phyloP scores from a whole-genome alignment of 2,329 filamentous ascomycete genomes.

The Fusarium avenaceum region DNA sequence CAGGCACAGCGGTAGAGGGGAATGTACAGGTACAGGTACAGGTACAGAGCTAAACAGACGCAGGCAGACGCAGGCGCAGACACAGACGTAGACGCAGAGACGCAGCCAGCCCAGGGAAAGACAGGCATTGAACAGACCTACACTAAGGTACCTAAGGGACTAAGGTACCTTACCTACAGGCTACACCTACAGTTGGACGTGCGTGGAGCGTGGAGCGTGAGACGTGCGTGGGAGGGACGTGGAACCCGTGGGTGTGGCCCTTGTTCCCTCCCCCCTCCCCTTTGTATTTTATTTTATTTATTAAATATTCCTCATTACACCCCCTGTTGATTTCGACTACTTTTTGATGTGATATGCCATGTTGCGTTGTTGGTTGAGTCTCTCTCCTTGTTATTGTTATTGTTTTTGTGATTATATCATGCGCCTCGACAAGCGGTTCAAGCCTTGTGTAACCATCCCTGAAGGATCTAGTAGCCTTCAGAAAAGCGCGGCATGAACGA shows the following conservation, averaged over 20 bases:
- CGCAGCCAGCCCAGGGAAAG: conserved; percentile 9
- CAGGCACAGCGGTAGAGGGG: conserved; percentile 34
- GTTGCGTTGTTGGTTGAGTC: conserved; percentile 41
- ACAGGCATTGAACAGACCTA: conserved; percentile 32
- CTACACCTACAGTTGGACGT: too few species aligned
- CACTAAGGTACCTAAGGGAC: conserved; percentile 1
- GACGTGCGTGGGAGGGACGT: conserved; percentile 38
- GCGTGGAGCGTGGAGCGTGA: neutral
- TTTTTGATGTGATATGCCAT: neutral
- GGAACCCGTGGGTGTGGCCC: conserved; percentile 47
- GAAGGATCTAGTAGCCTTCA: conserved; percentile 17
- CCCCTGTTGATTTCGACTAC: conserved; percentile 40
- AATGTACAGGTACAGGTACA: conserved; percentile 9
- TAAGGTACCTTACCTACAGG: too few species aligned
- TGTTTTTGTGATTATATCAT: conserved; percentile 39
- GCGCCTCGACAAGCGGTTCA: conserved; percentile 46
- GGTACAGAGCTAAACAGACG: neutral
- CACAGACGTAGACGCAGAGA: too few species aligned
- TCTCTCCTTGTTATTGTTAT: conserved; percentile 34
- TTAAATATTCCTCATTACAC: conserved; percentile 28
- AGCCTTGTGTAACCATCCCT: conserved; percentile 45
- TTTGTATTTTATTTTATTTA: conserved; percentile 20
- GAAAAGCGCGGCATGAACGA: conserved; percentile 11
- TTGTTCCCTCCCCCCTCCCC: conserved; percentile 28
- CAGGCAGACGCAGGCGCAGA: neutral